Percentiles rank a stretch among this genome's conserved stretches.
These are phyloP conservation scores for Quercus dentata DNA, from an alignment of 306 rosid species.

Conservation along the genomic window DNA sequence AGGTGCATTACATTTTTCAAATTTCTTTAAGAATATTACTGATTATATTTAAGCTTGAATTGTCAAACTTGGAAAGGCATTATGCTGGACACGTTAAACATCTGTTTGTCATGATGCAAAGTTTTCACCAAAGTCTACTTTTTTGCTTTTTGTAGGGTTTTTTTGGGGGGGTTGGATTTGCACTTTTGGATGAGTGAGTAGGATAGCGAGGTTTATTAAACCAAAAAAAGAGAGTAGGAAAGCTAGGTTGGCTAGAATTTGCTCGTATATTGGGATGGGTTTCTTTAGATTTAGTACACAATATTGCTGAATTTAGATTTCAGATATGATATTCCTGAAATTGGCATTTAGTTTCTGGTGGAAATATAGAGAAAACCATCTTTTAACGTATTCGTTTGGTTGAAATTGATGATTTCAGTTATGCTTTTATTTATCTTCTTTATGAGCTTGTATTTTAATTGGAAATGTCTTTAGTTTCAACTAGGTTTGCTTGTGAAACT, in stretches of 20 bases:
- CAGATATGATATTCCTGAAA: background rate
- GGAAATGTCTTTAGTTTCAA: background rate
- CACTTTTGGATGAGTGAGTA: background rate
- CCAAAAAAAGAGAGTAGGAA: background rate
- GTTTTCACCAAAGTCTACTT: background rate
- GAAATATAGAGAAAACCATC: background rate
- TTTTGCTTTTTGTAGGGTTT: background rate
- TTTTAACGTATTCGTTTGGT: background rate
- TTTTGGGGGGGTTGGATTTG: background rate
- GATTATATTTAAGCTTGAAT: background rate
- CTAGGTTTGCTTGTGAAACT: background rate
- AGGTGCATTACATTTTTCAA: slow-evolving; percentile 47
- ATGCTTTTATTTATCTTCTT: background rate
- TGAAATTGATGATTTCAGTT: background rate
- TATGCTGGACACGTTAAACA: background rate
- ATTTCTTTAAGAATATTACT: background rate
- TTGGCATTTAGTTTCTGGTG: background rate
- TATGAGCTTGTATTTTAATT: background rate
- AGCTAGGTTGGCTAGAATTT: background rate
- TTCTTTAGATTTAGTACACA: background rate
- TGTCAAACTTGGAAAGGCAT: background rate
- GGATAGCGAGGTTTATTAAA: background rate
- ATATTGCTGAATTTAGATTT: background rate
- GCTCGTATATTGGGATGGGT: background rate
- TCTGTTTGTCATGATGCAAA: background rate